Base-by-base conservation (phyloP, 306 rosid species). In the Nissolia schottii region DNA sequence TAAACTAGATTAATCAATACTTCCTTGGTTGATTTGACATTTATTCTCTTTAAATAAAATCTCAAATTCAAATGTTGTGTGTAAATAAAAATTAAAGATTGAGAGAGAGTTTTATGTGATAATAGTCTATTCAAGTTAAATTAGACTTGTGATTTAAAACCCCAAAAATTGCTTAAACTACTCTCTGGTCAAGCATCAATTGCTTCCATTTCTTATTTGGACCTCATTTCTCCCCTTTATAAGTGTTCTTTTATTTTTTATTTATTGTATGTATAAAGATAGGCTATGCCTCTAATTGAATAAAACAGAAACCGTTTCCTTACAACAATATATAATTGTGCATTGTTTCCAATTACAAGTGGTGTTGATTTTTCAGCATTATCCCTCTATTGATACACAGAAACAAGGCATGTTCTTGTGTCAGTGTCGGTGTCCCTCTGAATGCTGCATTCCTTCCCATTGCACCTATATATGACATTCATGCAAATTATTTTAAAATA, bases 351-450 rank as follows among this genome's bases (percentile, higher is more conserved):
- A 55, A 56, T 55, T 40, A 58, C 29, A 64, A 32, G 41, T 41
- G 64, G 64, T 10, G 41, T 49, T 65, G 41, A 65, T 71, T 71
- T 57, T 71, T 66, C 25, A 38, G 10, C 41, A 37, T 20, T 35
- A n/a, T 67, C n/a, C n/a, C n/a, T n/a, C 43, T 10, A 62, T 12
- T n/a, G 40, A 63, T 64, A 58, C 65, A 19, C 18, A 49, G n/a
- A n/a, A 61, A n/a, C 79, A 67, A 7, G 12, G 9, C 75, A 72
- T 66, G 79, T 79, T 75, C 70, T 54, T 10, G 43, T 67, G 77
- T 67, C 82, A 72, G 79, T 65, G 79, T 81, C 82, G 82, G 85
- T 77, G 79, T 72, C 72, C 64, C 51, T 29, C 19, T 27, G 4
- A 11, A 51, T 43, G 53, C 13, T 12, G 48, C 67, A 68, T 49